Conservation (phyloP, 495 filamentous ascomycete genomes). For the Tuber magnatum region DNA sequence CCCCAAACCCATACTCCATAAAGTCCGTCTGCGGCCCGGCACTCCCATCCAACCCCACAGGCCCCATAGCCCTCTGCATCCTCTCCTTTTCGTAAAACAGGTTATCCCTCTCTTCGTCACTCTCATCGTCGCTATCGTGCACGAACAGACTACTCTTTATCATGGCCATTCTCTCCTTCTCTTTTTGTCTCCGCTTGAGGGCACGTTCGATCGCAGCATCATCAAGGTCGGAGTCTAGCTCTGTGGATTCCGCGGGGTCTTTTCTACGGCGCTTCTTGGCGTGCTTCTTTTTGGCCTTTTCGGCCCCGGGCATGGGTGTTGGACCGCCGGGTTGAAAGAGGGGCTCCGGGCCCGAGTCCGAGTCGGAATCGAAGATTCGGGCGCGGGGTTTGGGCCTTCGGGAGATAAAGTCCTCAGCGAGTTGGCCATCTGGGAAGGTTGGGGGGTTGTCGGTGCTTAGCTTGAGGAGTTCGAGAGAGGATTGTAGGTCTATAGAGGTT, state of each 20-base stretch:
- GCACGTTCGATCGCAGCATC: conserved; percentile 35
- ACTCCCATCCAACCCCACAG: not conserved
- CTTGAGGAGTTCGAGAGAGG: conserved; percentile 57
- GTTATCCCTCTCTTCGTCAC: conserved; percentile 37
- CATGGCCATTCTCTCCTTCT: conserved; percentile 45
- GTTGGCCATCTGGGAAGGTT: conserved; percentile 58
- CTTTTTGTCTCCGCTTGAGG: conserved; percentile 44
- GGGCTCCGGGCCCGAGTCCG: conserved; percentile 53
- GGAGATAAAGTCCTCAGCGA: conserved; percentile 68
- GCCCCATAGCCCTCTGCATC: conserved; percentile 19
- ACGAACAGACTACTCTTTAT: conserved; percentile 83
- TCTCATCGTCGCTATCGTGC: conserved; percentile 44
- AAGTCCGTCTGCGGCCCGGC: conserved; percentile 3
- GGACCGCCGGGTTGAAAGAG: conserved; percentile 66
- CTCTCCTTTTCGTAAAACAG: conserved; percentile 39
- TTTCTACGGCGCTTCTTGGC: conserved; percentile 47
- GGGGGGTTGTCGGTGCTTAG: conserved; percentile 66
- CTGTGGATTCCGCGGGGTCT: not conserved
- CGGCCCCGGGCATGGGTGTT: conserved; percentile 41
- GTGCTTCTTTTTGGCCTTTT: conserved; percentile 20
- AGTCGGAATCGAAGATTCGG: conserved; percentile 52
- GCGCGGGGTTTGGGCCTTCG: conserved; percentile 53
- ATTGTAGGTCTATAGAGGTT: conserved; percentile 55
- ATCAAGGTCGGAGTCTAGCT: conserved; percentile 31
- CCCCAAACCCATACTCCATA: conserved; percentile 6